Conservation (phyloP, 495 filamentous ascomycete genomes). For the Neurospora sp. region DNA sequence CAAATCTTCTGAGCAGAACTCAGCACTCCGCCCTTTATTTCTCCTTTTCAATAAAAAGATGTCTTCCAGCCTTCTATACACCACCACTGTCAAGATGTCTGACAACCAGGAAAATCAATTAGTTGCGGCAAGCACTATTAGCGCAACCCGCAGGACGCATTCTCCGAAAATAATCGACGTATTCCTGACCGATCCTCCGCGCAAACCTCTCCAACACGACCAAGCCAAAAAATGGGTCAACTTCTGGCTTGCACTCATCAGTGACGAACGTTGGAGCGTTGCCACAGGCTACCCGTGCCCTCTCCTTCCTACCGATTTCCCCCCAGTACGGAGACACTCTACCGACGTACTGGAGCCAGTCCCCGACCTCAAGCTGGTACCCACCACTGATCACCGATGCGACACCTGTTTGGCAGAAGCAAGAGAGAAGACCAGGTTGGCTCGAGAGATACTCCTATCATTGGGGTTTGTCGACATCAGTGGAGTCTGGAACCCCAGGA, state of each 20-base stretch:
- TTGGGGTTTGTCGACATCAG: background rate
- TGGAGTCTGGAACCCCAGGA: background rate
- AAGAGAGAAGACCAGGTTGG: background rate
- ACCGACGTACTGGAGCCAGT: background rate
- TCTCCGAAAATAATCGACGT: background rate
- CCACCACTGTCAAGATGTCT: background rate
- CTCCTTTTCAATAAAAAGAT: background rate
- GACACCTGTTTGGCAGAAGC: background rate
- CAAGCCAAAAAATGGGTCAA: background rate
- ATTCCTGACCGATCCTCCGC: background rate
- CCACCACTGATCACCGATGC: background rate
- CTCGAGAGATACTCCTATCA: background rate
- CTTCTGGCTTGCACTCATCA: background rate
- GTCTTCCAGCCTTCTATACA: background rate
- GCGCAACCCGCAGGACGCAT: background rate
- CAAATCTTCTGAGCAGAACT: background rate
- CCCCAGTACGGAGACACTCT: background rate
- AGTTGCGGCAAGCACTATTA: background rate
- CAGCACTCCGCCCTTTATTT: background rate
- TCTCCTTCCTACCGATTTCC: background rate
- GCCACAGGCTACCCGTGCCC: background rate
- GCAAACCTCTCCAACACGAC: background rate
- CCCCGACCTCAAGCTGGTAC: background rate
- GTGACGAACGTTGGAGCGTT: background rate
- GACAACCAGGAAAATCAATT: background rate